These are phyloP conservation scores for Thermothelomyces thermophilus DNA, from an alignment of 2,329 filamentous ascomycete genomes.

Conservation along the genomic window DNA sequence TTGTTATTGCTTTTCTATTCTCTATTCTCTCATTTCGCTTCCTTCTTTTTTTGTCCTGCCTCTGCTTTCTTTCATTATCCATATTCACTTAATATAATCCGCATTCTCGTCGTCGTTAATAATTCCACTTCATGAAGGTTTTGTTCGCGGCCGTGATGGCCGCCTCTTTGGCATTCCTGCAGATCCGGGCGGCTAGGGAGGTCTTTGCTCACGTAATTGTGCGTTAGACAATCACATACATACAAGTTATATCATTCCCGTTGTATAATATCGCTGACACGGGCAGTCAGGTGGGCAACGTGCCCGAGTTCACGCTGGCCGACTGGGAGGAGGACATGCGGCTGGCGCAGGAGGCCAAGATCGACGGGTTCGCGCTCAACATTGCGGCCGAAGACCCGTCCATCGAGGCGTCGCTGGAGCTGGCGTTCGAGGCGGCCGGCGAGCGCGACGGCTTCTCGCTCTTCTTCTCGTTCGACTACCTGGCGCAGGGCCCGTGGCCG, in stretches of 20 bases:
- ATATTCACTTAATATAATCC: too few species aligned
- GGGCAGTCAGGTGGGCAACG: slow-evolving; percentile 27
- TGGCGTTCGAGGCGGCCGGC: slow-evolving; percentile 27
- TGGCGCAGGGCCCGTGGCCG: slow-evolving; percentile 26
- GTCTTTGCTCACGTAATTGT: slow-evolving; percentile 9
- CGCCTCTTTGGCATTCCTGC: neutral
- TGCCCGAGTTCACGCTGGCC: slow-evolving; percentile 13
- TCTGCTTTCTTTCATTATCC: too few species aligned
- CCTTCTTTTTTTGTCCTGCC: too few species aligned
- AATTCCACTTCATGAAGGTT: too few species aligned
- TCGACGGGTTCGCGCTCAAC: slow-evolving; percentile 37
- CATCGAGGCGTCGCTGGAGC: slow-evolving; percentile 23
- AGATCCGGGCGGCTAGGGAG: neutral
- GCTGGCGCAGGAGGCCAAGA: slow-evolving; percentile 31
- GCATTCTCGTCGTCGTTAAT: neutral
- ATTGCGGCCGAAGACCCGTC: slow-evolving; percentile 21
- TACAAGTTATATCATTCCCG: too few species aligned
- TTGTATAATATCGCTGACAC: neutral
- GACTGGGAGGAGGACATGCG: slow-evolving; percentile 31
- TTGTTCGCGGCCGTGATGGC: neutral
- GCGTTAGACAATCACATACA: neutral
- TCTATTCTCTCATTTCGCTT: too few species aligned
- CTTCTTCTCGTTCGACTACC: slow-evolving; percentile 39
- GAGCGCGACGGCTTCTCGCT: slow-evolving; percentile 10
- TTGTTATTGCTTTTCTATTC: too few species aligned